A percentile compares a stretch with the other conserved stretches of the same genome.
Evolutionary conservation across 441 rosid species (phyloP).

Genomic region (Syzygium malaccense): DNA sequence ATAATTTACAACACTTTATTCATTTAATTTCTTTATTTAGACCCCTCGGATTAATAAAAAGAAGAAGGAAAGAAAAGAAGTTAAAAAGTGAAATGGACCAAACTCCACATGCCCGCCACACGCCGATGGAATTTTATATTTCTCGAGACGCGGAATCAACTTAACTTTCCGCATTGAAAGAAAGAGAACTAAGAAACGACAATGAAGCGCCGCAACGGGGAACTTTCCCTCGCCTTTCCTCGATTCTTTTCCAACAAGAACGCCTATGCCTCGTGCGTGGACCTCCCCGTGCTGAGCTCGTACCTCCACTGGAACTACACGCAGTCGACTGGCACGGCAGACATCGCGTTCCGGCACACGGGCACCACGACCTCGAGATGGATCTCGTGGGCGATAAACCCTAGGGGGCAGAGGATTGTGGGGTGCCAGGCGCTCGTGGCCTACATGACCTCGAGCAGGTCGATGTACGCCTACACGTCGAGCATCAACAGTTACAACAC

Average conservation of each 20-base stretch:
- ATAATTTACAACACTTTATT: not conserved
- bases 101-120: not conserved
- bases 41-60: not conserved
- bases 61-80: not conserved
- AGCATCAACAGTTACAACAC: constrained; percentile 1
- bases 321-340: not conserved
- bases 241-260: not conserved
- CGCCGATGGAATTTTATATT: not conserved
- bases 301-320: constrained; percentile 19
- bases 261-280: constrained; percentile 1
- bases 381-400: constrained; percentile 23
- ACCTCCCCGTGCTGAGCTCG: constrained; percentile 7
- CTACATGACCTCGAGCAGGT: constrained; percentile 2
- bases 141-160: not conserved
- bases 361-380: not conserved
- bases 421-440: constrained; percentile 24
- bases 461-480: constrained; percentile 13
- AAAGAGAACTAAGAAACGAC: not conserved
- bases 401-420: constrained; percentile 1
- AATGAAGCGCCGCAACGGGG: rapidly evolving
- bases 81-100: not conserved
- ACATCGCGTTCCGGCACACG: constrained; percentile 9
- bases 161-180: not conserved
- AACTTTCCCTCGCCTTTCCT: not conserved
- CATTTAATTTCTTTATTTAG: not conserved